Evolutionary conservation across 805 yeast species (phyloP).

Genomic region (Sugiyamaella floridensis): DNA sequence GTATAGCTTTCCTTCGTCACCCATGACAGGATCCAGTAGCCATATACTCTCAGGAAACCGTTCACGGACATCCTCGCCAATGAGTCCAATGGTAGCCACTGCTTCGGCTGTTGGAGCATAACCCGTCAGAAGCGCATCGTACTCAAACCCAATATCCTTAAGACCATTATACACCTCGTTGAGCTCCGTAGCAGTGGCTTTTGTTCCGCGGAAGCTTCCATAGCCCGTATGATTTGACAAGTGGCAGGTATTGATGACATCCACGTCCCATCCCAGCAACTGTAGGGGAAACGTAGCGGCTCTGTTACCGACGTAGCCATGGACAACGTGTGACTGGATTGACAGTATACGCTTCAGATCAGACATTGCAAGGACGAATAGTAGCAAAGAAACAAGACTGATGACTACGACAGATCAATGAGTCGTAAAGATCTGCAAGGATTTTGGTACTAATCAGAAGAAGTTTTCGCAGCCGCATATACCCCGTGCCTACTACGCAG

Average conservation of each 20-base stretch:
- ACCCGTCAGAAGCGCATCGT: constrained; percentile 70
- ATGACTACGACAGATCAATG: background rate
- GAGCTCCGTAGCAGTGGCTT: constrained; percentile 42
- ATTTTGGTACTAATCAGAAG: too few relatives aligned
- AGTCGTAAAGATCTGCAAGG: background rate
- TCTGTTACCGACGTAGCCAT: constrained; percentile 90
- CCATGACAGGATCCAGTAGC: constrained; percentile 86
- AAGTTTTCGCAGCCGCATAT: too few relatives aligned
- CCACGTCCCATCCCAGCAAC: constrained; percentile 86
- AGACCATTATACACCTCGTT: constrained; percentile 51
- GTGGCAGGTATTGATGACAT: constrained; percentile 79
- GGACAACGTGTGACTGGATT: constrained; percentile 86
- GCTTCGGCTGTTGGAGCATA: constrained; percentile 62
- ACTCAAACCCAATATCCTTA: constrained; percentile 40
- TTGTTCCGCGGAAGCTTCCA: constrained; percentile 55
- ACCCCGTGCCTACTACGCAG: too few relatives aligned
- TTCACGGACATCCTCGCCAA: constrained; percentile 33
- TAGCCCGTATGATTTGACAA: constrained; percentile 92
- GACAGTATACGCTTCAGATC: constrained; percentile 48
- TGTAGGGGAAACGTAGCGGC: constrained; percentile 91
- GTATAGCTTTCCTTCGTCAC: constrained; percentile 80
- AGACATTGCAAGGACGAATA: background rate
- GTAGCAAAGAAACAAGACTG: background rate
- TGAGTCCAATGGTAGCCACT: constrained; percentile 42
- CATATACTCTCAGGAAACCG: constrained; percentile 35